Conservation (phyloP, 2,329 filamentous ascomycete species). For the Trichoderma oligosporum region DNA sequence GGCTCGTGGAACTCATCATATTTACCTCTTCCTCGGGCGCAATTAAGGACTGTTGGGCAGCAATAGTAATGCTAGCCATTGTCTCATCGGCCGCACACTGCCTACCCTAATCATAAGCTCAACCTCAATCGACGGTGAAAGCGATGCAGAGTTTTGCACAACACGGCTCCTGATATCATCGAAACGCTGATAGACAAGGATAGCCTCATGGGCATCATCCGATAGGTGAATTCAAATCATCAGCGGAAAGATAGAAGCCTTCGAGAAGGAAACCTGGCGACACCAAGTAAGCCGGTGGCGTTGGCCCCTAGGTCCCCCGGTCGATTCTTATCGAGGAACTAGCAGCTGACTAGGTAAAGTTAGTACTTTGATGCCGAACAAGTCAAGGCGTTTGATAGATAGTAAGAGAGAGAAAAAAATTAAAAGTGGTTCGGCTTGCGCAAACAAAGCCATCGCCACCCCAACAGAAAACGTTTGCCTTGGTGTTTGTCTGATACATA, state of each 20-base stretch:
- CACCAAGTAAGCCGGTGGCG: background rate
- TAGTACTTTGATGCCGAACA: background rate
- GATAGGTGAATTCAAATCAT: background rate
- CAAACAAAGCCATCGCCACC: constrained; percentile 4
- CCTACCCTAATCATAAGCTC: background rate
- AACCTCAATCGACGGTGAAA: background rate
- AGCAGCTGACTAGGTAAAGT: background rate
- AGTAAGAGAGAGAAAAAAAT: background rate
- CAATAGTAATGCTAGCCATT: background rate
- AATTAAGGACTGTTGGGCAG: background rate
- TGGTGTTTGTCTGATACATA: background rate
- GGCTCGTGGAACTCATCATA: background rate
- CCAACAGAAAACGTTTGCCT: background rate
- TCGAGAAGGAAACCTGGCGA: constrained; percentile 2
- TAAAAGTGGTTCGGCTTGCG: constrained; percentile 4
- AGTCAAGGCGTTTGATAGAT: background rate
- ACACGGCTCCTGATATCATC: constrained; percentile 10
- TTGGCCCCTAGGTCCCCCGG: background rate
- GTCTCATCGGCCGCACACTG: background rate
- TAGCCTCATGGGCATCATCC: background rate
- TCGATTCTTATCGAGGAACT: constrained; percentile 6
- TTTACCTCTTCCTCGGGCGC: background rate
- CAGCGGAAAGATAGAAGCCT: background rate
- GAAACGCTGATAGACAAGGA: background rate
- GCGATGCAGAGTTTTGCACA: constrained; percentile 14